Evolutionary conservation across 768 basidiomycete genomes (phyloP), one percentile per base, ranked within the genome.

Genomic region (Serpula lacrymans): DNA sequence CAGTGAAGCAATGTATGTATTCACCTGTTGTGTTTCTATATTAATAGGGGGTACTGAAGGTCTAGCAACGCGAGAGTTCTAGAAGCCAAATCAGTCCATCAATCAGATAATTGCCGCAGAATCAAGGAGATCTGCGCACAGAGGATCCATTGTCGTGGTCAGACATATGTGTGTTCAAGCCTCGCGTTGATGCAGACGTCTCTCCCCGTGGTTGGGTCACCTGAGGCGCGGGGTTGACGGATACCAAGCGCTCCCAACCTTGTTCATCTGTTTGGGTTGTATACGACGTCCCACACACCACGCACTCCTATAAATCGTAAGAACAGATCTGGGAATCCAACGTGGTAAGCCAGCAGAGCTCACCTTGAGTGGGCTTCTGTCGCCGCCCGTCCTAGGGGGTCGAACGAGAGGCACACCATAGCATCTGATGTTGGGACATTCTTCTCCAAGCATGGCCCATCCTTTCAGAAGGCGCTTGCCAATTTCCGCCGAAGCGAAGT

Each of bases 381-480:
- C 75, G 13, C 71, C 71, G 5, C 77, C 75, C 12, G 67, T 49
- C 57, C 77, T 85, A 14, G 88, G 86, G 27, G 84, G 84, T 36
- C 88, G 70, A 44, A 92, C 83, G 11, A 93, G 77, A n/a, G 90
- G 91, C 5, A 91, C 69, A 10, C 88, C 88, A 60, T 79, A 83
- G 54, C 91, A 93, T 17, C 63, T 57, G 4, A 56, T 49, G 50
- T 77, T 84, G 0, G 79, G 77, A 54, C 91, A 93, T 63, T 90
- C 88, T 26, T 92, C 88, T 17, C 74, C 87, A n/a, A 93, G 70
- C 85, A 93, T 88, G 1, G 90, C 80, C 87, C 88, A 93, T 28
- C 86, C 90, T 52, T 78, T 80, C 33, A 93, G 63, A 44, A 93
- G 68, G 18, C 80, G 75, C 47, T 77, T 82, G 31, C 86, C 91